Conservation (phyloP, 148 eudicot genomes). For the Fagopyrum homotropicum region DNA sequence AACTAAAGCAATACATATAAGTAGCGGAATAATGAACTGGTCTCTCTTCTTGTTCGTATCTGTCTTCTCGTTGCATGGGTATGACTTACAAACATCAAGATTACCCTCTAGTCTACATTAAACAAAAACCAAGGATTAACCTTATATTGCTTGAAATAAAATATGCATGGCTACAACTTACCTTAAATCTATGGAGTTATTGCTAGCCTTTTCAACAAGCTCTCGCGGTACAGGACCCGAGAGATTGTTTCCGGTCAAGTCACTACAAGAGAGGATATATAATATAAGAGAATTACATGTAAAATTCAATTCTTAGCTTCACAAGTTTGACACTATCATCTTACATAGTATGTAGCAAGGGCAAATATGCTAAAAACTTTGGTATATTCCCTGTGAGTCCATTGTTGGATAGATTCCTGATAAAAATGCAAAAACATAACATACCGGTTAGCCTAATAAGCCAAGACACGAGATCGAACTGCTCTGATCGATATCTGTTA, state of each 20-base stretch:
- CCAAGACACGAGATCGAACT: too few relatives aligned
- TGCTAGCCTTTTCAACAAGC: conserved; percentile 7
- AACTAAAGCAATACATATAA: neutral
- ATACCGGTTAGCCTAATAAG: too few relatives aligned
- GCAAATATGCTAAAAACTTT: conserved; percentile 4
- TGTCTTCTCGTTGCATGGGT: neutral
- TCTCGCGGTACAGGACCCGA: neutral
- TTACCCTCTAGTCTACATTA: neutral
- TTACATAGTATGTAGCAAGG: neutral
- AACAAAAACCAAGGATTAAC: neutral
- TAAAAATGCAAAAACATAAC: neutral
- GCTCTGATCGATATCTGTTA: too few relatives aligned
- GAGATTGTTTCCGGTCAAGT: neutral
- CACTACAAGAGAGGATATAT: neutral
- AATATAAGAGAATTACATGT: neutral
- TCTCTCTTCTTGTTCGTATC: neutral
- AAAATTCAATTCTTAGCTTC: neutral
- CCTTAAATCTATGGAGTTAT: neutral
- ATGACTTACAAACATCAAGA: neutral
- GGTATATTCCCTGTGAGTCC: conserved; percentile 10
- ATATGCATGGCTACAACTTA: neutral
- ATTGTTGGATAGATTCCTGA: conserved; percentile 14
- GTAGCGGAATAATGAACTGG: neutral
- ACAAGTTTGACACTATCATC: neutral
- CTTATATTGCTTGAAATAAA: neutral